phyloP scores from a whole-genome alignment of 2,329 filamentous ascomycete species.

The Triangularia verruculosa region DNA sequence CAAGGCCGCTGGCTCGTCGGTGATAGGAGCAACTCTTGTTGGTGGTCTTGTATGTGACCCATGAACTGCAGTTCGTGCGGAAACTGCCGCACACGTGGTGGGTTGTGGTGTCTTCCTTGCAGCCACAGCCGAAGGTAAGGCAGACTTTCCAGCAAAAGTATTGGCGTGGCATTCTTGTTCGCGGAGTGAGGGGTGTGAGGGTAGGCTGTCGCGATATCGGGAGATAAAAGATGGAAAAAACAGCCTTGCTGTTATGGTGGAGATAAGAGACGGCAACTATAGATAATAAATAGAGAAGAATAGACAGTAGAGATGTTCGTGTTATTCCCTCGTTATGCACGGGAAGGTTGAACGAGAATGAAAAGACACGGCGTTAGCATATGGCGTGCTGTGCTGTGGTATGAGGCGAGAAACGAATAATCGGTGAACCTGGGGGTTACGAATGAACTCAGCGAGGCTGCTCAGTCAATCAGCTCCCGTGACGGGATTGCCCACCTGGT shows the following conservation, averaged over 20 bases:
- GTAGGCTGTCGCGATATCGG: background rate
- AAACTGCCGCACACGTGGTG: conserved; percentile 18
- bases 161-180: background rate
- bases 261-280: background rate
- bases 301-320: background rate
- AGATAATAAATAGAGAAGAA: background rate
- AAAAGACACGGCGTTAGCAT: background rate
- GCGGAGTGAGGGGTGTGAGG: background rate
- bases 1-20: conserved; percentile 8
- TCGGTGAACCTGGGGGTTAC: background rate
- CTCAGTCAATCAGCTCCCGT: background rate
- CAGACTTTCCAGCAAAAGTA: conserved; percentile 26
- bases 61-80: conserved; percentile 18
- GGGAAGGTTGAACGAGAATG: background rate
- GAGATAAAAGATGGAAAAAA: background rate
- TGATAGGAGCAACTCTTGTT: conserved; percentile 22
- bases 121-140: conserved; percentile 26
- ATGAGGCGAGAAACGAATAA: background rate
- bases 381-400: background rate
- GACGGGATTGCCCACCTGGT: background rate
- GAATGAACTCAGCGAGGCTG: background rate
- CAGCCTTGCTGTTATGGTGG: conserved; percentile 3
- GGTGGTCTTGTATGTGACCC: conserved; percentile 17
- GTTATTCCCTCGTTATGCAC: background rate
- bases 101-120: conserved; percentile 16